Base-by-base conservation (phyloP, 164 flowering plant species). In the Dillenia suffruticosa region DNA sequence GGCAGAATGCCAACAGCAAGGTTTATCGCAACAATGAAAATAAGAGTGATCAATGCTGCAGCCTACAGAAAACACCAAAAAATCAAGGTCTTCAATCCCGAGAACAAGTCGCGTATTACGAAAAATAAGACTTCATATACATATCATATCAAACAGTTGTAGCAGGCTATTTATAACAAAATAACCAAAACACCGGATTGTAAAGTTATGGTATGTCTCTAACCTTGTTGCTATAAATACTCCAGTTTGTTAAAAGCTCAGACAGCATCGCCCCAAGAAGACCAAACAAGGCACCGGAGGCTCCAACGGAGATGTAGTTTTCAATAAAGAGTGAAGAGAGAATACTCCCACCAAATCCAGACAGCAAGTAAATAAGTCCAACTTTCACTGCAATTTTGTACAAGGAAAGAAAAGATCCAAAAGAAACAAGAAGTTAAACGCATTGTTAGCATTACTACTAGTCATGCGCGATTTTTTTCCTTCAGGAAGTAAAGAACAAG, bases 211-310 rank as follows among this genome's bases (percentile, higher is more conserved):
- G 8, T 10, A 50, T 12, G 7, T 14, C 13, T 50, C n/a, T 10
- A 50, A 84, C 97, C 85, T 83, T 85, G 82, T 87, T 85, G 26
- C 88, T 59, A 63, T 91, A 87, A 10, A 88, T 73, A 24, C 72
- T 72, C 96, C 93, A 88, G 64, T 91, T 91, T 16, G 93, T 87
- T 14, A 87, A 44, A 15, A 92, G 83, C 71, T 89, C 97, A 4
- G 96, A 84, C 24, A 92, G 87, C 97, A 87, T 89, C 45, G 96
- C 92, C 59, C 97, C 96, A 51, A 92, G 84, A 63, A 92, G 90
- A 16, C 94, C 97, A 71, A 92, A 92, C 32, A 92, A 81, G 22
- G 96, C 93, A 61, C 97, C 96, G 58, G 97, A 89, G 32, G 96
- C 96, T 40, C 96, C 96, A 48, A 89, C 92, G 32, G 90, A 83